These are phyloP conservation scores for Toxoplasma gondii DNA, from an alignment of 169 alveolate genomes.

Conservation along the genomic window DNA sequence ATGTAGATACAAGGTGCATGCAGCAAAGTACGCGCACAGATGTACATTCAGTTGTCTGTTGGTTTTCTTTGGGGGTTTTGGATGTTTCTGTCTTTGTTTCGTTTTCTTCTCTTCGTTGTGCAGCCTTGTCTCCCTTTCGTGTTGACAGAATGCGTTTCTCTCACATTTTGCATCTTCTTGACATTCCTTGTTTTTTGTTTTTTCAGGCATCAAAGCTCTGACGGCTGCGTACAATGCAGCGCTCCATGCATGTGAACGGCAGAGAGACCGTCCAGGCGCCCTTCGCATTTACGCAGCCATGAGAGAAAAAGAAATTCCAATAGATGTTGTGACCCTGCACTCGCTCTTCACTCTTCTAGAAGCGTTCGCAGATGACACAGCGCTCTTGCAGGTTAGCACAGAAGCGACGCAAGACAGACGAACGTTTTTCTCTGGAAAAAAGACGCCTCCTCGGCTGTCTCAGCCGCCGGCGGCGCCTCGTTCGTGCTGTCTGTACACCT, in stretches of 20 bases:
- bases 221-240: constrained; percentile 41
- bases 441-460: no score
- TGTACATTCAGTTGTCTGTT: no score
- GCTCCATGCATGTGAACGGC: constrained; percentile 28
- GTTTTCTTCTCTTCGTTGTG: no score
- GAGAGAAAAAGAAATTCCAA: not conserved
- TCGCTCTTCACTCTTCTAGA: constrained; percentile 28
- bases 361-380: not conserved
- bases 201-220: not conserved
- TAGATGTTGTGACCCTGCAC: constrained; percentile 16
- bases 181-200: not conserved
- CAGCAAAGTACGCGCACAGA: no score
- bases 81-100: no score
- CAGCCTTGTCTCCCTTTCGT: no score
- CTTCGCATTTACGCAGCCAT: not conserved
- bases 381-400: not conserved
- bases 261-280: constrained; percentile 30
- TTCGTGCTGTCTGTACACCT: no score
- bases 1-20: no score
- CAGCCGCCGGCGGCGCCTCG: no score
- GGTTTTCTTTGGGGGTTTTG: not conserved
- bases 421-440: not conserved
- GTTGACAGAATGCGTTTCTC: no score
- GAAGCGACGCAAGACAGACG: not conserved
- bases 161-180: no score